Percentiles rank a stretch among this genome's conserved stretches.
These are phyloP conservation scores for Epichloe sp. DNA, from an alignment of 2,329 filamentous ascomycete genomes.

Conservation along the genomic window DNA sequence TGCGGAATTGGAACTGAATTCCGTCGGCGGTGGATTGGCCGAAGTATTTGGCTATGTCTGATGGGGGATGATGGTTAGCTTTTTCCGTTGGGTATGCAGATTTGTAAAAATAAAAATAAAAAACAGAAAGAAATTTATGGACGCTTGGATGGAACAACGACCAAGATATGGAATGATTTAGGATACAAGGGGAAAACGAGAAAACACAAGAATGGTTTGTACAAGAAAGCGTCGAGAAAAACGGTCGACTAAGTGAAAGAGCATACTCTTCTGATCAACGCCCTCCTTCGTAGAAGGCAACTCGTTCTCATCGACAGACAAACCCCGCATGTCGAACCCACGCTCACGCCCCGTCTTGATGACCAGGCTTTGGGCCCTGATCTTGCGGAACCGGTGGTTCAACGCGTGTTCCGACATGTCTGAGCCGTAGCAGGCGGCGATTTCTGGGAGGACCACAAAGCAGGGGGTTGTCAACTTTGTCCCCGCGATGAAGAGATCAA, in stretches of 20 bases:
- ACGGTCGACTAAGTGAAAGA: not conserved
- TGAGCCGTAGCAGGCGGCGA: conserved; percentile 33
- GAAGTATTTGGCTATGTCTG: conserved; percentile 47
- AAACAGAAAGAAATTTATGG: not conserved
- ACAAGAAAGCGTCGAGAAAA: not conserved
- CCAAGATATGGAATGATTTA: too few relatives aligned
- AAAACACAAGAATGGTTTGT: not conserved
- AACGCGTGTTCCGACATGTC: conserved; percentile 33
- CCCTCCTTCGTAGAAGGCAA: conserved; percentile 25
- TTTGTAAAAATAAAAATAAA: not conserved
- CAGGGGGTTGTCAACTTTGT: conserved; percentile 16
- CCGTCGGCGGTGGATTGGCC: conserved; percentile 44
- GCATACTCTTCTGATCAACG: conserved; percentile 29
- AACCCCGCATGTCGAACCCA: conserved; percentile 29
- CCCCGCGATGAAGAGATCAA: conserved; percentile 5
- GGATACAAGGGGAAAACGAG: not conserved
- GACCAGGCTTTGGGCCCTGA: conserved; percentile 28
- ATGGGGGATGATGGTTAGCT: conserved; percentile 4
- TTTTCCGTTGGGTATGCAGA: not conserved
- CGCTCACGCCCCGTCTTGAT: conserved; percentile 22
- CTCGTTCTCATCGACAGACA: conserved; percentile 21
- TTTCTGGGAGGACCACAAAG: conserved; percentile 23
- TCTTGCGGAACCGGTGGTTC: conserved; percentile 38
- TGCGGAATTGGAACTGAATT: conserved; percentile 47
- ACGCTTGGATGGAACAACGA: not conserved